Conservation (phyloP, 345 rosid species). For the Brassica carinata region DNA sequence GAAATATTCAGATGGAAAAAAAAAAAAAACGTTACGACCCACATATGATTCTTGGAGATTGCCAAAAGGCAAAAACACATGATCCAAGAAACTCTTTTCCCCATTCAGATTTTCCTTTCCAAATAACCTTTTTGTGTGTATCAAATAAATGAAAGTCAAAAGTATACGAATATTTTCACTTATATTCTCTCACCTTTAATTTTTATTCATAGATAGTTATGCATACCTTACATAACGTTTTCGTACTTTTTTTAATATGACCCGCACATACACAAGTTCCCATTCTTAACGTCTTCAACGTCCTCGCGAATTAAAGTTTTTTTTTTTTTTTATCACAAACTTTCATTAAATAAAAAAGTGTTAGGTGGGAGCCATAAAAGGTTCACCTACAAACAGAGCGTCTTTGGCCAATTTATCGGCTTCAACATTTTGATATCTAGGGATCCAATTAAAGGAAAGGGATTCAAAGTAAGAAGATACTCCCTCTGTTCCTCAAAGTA, state of each 20-base stretch:
- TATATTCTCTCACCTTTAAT: background rate
- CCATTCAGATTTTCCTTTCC: constrained; percentile 39
- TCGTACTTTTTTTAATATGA: background rate
- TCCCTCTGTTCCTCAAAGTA: too few relatives aligned
- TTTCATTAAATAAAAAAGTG: too few relatives aligned
- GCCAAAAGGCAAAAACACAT: constrained; percentile 18
- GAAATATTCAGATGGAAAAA: too few relatives aligned
- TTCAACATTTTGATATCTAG: too few relatives aligned
- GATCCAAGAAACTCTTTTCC: constrained; percentile 42
- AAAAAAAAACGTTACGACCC: background rate
- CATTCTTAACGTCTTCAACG: constrained; percentile 1
- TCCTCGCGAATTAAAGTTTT: too few relatives aligned
- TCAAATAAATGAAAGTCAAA: constrained; percentile 17
- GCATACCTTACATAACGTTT: constrained; percentile 17
- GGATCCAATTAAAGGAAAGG: too few relatives aligned
- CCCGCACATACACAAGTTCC: background rate
- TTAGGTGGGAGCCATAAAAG: too few relatives aligned
- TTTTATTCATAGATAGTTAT: constrained; percentile 3
- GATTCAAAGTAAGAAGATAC: too few relatives aligned
- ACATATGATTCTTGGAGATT: constrained; percentile 35
- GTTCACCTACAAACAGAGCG: too few relatives aligned
- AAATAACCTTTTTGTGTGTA: constrained; percentile 9
- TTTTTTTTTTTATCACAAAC: too few relatives aligned
- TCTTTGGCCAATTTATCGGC: too few relatives aligned
- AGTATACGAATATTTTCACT: background rate